A percentile compares a stretch with the other conserved stretches of the same genome.
These are phyloP conservation scores for Gardenia jasminoides DNA, from an alignment of 257 asterid genomes.

Conservation along the genomic window DNA sequence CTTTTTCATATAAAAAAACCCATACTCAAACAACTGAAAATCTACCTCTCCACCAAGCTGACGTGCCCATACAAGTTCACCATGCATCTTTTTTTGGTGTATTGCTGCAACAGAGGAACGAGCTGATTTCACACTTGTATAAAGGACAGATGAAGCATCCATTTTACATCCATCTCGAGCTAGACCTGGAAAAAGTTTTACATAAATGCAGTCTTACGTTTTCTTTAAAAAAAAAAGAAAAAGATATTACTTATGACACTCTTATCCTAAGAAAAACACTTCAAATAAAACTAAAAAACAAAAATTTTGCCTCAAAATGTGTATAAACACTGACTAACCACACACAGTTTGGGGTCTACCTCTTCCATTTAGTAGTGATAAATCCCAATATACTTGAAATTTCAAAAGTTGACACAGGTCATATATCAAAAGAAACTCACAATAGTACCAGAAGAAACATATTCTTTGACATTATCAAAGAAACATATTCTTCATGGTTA, in stretches of 20 bases:
- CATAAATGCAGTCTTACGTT: not conserved
- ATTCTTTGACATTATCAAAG: too few species aligned
- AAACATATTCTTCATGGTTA: too few species aligned
- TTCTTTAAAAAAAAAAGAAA: not conserved
- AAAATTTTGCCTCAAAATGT: not conserved
- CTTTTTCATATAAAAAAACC: not conserved
- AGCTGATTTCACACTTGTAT: conserved; percentile 87
- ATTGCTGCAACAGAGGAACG: conserved; percentile 76
- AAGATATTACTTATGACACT: not conserved
- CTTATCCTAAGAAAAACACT: not conserved
- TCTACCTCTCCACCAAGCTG: conserved; percentile 99
- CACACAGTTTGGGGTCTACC: not conserved
- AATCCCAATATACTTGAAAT: not conserved
- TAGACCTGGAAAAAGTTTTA: conserved; percentile 50
- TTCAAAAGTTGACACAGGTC: too few species aligned
- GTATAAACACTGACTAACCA: not conserved
- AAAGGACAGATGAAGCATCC: conserved; percentile 76
- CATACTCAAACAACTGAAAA: conserved; percentile 9
- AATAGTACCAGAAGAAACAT: too few species aligned
- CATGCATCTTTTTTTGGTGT: conserved; percentile 77
- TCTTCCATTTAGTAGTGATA: not conserved
- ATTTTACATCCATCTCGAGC: conserved; percentile 82
- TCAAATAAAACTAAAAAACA: not conserved
- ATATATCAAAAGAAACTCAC: too few species aligned
- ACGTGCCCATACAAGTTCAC: conserved; percentile 87